These are phyloP conservation scores for Inga laurina DNA, from an alignment of 306 rosid genomes.

Conservation along the genomic window DNA sequence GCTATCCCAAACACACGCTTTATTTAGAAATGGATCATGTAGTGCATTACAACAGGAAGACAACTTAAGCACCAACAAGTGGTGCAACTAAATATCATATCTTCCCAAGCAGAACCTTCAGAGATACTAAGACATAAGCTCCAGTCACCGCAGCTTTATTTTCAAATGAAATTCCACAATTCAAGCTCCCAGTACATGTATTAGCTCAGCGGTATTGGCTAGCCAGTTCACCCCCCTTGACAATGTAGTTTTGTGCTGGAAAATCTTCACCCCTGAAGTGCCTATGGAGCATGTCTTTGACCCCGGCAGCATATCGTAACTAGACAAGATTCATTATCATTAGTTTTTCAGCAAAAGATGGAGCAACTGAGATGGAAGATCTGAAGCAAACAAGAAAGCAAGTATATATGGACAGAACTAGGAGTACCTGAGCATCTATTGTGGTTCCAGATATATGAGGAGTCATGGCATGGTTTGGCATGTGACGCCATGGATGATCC, in stretches of 20 bases:
- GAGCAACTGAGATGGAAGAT: conserved; percentile 1
- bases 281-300: conserved; percentile 89
- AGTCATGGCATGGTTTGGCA: conserved; percentile 99
- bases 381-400: not conserved
- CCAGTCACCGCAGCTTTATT: conserved; percentile 29
- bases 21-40: not conserved
- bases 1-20: no score
- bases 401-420: not conserved
- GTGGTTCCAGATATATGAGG: conserved; percentile 97
- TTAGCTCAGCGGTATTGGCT: conserved; percentile 74
- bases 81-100: not conserved
- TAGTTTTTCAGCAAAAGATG: conserved; percentile 12
- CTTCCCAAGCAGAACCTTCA: not conserved
- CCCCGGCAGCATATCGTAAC: conserved; percentile 92
- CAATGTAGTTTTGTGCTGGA: conserved; percentile 90
- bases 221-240: conserved; percentile 86
- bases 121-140: not conserved
- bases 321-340: conserved; percentile 28
- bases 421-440: conserved; percentile 87
- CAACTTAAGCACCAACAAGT: not conserved
- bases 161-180: not conserved
- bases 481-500: conserved; percentile 99
- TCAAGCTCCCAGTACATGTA: conserved; percentile 9
- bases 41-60: not conserved
- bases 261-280: conserved; percentile 92